Base-by-base conservation (phyloP, 805 yeast species). In the Wickerhamomyces ciferrii region DNA sequence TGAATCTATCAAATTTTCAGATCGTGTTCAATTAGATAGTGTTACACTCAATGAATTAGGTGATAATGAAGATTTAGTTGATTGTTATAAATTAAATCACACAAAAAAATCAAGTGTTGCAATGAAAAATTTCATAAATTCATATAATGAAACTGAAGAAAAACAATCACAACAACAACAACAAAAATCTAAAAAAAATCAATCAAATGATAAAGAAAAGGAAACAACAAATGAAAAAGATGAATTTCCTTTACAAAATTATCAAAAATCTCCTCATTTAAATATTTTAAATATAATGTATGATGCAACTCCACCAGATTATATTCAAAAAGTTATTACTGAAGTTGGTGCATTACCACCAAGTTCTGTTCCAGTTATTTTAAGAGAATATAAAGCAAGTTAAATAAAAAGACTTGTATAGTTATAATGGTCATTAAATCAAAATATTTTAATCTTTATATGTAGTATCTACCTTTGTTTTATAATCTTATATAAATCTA, bases 271-370 rank as follows among this genome's bases (percentile, higher is more conserved):
- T n/a, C 78, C 79, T 38, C 71, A 72, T 50, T 72, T 89, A 58
- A 85, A 83, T 65, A 77, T 89, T 24, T 79, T 91, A 59, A 89
- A 89, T 60, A 82, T 94, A 53, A 76, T 94, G 77, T 94, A 88
- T 65, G 99, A 94, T 67, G 74, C 94, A 56, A 92, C 98, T 1
- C 97, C 97, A 32, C 96, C 96, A 14, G 87, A 84, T 55, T 87
- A 86, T 60, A 88, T 94, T 58, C 91, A 92, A 63, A 94, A 94
- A 70, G 89, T 94, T 48, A 89, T 94, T 45, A 94, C 98, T 2
- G 99, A 94, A 65, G 81, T 92, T 53, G 99, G 99, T 25, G 88
- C 96, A 2, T 74, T 94, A 54, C 99, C 99, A 11, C 96, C 99
- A 39, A 86, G 96, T n/a, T 89, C 98, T 2, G 98, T 94, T 48